Evolutionary conservation across 352 stramenopile species (phyloP).

Genomic region (Pythium grandisporangium): DNA sequence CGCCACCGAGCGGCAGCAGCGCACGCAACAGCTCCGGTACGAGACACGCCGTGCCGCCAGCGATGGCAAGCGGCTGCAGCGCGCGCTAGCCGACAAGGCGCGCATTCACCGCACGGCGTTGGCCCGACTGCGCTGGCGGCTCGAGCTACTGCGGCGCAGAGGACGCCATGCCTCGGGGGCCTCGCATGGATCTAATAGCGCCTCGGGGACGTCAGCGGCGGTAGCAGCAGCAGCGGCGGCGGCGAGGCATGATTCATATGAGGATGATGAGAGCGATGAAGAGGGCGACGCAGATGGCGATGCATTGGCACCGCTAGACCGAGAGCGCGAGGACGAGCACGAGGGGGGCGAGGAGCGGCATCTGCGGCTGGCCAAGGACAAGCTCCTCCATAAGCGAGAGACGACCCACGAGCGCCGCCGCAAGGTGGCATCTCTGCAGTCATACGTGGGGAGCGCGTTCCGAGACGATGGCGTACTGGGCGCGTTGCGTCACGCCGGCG

Average conservation of each 20-base stretch:
- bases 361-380: conserved; percentile 57
- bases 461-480: conserved; percentile 69
- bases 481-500: conserved; percentile 59
- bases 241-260: neutral
- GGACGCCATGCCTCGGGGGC: neutral
- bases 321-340: neutral
- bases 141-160: conserved; percentile 49
- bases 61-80: conserved; percentile 55
- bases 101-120: conserved; percentile 58
- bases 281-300: neutral
- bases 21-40: conserved; percentile 57
- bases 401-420: conserved; percentile 40
- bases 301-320: neutral
- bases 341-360: conserved; percentile 19
- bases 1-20: conserved; percentile 60
- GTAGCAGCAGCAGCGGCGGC: neutral
- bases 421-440: conserved; percentile 47
- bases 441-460: conserved; percentile 64
- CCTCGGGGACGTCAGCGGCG: neutral
- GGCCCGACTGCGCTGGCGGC: conserved; percentile 51
- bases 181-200: neutral
- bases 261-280: neutral
- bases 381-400: conserved; percentile 70
- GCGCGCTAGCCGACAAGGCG: conserved; percentile 58
- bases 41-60: conserved; percentile 47